A percentile compares a stretch with the other conserved stretches of the same genome.
These are phyloP conservation scores for Falciphora oryzae DNA, from an alignment of 2,329 filamentous ascomycete species.

Conservation along the genomic window DNA sequence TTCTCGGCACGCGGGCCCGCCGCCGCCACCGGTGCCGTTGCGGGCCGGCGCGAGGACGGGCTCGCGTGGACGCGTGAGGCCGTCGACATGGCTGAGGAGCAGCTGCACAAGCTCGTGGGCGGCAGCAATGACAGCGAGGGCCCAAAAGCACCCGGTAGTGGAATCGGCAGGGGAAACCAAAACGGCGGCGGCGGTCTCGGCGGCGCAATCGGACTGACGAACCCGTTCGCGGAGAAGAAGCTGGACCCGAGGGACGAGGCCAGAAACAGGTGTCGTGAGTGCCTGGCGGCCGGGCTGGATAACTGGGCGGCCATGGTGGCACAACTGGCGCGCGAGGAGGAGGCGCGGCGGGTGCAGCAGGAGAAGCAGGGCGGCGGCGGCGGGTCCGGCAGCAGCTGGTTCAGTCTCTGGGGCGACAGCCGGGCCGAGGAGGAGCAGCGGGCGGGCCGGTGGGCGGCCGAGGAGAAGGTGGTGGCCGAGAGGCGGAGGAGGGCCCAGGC, in stretches of 20 bases:
- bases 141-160: neutral
- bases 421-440: conserved; percentile 27
- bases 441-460: conserved; percentile 47
- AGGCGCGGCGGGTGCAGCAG: conserved; percentile 25
- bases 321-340: conserved; percentile 51
- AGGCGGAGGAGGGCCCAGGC: conserved; percentile 44
- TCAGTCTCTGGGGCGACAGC: conserved; percentile 33
- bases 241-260: conserved; percentile 25
- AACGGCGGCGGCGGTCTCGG: neutral
- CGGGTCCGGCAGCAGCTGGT: conserved; percentile 24
- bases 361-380: neutral
- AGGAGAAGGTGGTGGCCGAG: conserved; percentile 49
- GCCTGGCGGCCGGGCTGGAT: conserved; percentile 66
- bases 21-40: conserved; percentile 16
- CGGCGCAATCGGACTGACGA: neutral
- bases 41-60: conserved; percentile 53
- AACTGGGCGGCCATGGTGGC: conserved; percentile 83
- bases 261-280: conserved; percentile 65
- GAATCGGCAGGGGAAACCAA: neutral
- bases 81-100: conserved; percentile 72
- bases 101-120: conserved; percentile 41
- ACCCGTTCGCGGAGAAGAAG: conserved; percentile 16
- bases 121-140: conserved; percentile 14
- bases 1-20: conserved; percentile 55
- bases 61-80: conserved; percentile 87